Base-by-base conservation (phyloP, 345 rosid genomes). In the Mercurialis annua region DNA sequence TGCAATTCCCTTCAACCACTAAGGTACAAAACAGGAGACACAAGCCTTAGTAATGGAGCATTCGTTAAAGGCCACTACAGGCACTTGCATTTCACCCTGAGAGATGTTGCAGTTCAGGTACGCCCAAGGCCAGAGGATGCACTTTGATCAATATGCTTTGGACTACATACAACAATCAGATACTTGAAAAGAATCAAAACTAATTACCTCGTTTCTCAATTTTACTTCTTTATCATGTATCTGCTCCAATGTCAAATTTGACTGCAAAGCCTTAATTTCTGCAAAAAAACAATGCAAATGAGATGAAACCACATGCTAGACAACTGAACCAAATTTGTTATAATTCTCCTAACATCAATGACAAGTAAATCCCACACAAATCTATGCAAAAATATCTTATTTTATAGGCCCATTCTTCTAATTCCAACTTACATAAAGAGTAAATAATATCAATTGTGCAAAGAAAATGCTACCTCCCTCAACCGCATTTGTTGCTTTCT, bases 231-330 rank as follows among this genome's bases (percentile, higher is more conserved):
- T 86, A 27, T 83, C 89, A 14, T 57, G 81, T 66, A 94, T 89
- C 82, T 89, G 85, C 54, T 84, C 86, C 68, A 94, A 73, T 18
- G 98, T 91, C 64, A 94, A 65, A 78, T 85, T 89, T 57, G 93
- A 87, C 80, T 83, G 92, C 86, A 89, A 77, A 71, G 61, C 64
- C 75, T 58, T 76, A 66, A 92, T 84, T 73, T 86, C 98, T 92
- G 90, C 76, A 67, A 77, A 56, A 67, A 65, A 40, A 31, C 5
- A 71, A n/a, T n/a, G n/a, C n/a, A n/a, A n/a, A n/a, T n/a, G n/a
- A n/a, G 18, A 69, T 12, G 34, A 50, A 52, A 27, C 36, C 27
- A 65, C 65, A 58, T 15, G 2, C 49, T 2, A 77, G 38, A 23
- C 38, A 21, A 36, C 4, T 31, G 8, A 57, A 44, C 36, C 50